Base-by-base conservation (phyloP, 345 rosid genomes). In the Excoecaria cochinchinensis region DNA sequence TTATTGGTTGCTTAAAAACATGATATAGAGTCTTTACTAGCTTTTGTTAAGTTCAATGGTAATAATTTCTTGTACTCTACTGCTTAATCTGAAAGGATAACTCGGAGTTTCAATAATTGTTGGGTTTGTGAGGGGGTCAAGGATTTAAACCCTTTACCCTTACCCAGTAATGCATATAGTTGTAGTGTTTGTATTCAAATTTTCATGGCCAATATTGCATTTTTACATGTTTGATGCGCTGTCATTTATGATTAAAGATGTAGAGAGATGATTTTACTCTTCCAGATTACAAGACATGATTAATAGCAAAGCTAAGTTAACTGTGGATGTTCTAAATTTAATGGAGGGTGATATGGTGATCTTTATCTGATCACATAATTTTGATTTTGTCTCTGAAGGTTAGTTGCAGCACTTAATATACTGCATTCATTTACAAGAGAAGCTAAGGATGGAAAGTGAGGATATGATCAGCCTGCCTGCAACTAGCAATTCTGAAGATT, bases 401-500 rank as follows among this genome's bases (percentile, higher is more conserved):
- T 70, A 40, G 21, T 39, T 65, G 74, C 46, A 25, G 22, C 52
- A 62, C 19, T 57, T 67, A 59, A 62, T 69, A 61, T 57, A 25
- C 79, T 47, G 44, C 62, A 40, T 66, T 47, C 77, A 0, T 69
- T 56, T 74, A 46, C 16, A 62, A 14, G 74, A 46, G 38, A 73
- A 31, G 64, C 19, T 46, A 11, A 22, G 13, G 63, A 90, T 90
- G 97, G 91, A 89, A 76, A 72, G 86, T 22, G 87, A 76, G 68
- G 87, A 86, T 59, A 21, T 82, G 39, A 78, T 82, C 13, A 57
- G 69, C 64, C 84, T 78, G 56, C 77, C 85, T 55, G 80, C 79
- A 70, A 79, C 87, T 52, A 58, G 73, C 8, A 68, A 76, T 80
- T 84, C 76, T 75, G 72, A 70, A 39, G 76, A 71, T 48, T 77